Conservation (phyloP, 2,329 filamentous ascomycete genomes). For the Hirsutella rhossiliensis region DNA sequence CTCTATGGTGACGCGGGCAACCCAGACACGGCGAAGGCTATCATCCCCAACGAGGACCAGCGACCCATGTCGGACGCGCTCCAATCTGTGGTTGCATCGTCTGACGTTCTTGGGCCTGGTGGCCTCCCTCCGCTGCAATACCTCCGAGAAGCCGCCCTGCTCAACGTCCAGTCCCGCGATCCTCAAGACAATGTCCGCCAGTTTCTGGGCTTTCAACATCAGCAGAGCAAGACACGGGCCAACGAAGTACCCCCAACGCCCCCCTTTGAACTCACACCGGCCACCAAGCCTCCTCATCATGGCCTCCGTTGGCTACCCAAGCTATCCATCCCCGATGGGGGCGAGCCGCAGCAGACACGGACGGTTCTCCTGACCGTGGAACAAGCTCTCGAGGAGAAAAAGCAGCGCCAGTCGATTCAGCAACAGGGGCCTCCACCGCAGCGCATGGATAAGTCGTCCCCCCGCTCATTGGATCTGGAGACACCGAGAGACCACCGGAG, state of each 20-base stretch:
- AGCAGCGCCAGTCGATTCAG: slow-evolving; percentile 1
- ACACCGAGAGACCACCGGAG: slow-evolving; percentile 53
- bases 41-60: slow-evolving; percentile 41
- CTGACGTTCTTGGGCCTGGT: slow-evolving; percentile 71
- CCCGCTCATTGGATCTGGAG: slow-evolving; percentile 42
- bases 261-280: slow-evolving; percentile 52
- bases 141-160: slow-evolving; percentile 63
- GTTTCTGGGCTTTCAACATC: slow-evolving; percentile 81
- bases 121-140: slow-evolving; percentile 50
- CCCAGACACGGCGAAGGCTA: slow-evolving; percentile 47
- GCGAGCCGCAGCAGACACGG: slow-evolving; percentile 15
- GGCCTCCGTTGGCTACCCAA: slow-evolving; percentile 49
- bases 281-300: slow-evolving; percentile 34
- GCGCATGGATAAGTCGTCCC: slow-evolving; percentile 37
- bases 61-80: slow-evolving; percentile 64
- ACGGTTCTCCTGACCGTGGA: slow-evolving; percentile 14
- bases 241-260: slow-evolving; percentile 56
- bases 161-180: slow-evolving; percentile 58
- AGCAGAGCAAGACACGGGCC: slow-evolving; percentile 40
- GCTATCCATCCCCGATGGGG: slow-evolving; percentile 42
- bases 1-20: slow-evolving; percentile 72
- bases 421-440: slow-evolving; percentile 31
- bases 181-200: slow-evolving; percentile 89
- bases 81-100: slow-evolving; percentile 81
- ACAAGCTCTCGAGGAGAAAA: slow-evolving; percentile 9